Evolutionary conservation across 1,284 basidiomycete species (phyloP).

Genomic region (Pseudozyma thailandica): DNA sequence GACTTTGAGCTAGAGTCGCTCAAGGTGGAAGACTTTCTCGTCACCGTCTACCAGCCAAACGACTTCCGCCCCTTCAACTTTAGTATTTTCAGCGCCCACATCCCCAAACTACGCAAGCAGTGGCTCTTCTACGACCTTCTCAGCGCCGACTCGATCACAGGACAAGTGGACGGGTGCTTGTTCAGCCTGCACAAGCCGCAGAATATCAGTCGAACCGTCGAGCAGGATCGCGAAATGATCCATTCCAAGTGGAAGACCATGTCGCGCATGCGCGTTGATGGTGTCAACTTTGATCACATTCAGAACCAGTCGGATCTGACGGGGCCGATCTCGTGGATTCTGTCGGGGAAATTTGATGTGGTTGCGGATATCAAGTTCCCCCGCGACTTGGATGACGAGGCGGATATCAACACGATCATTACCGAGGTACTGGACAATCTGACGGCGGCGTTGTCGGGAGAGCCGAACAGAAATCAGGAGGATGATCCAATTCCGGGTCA

Average conservation of each 20-base stretch:
- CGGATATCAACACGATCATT: conserved; percentile 81
- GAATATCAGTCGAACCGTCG: conserved; percentile 88
- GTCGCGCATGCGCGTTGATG: conserved; percentile 95
- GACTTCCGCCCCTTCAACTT: conserved; percentile 88
- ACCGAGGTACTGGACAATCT: conserved; percentile 91
- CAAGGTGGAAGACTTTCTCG: conserved; percentile 88
- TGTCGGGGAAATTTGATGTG: conserved; percentile 90
- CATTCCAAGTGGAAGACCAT: conserved; percentile 83
- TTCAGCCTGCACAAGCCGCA: conserved; percentile 97
- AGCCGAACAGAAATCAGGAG: conserved; percentile 22
- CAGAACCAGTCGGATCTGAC: conserved; percentile 79
- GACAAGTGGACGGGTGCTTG: conserved; percentile 96
- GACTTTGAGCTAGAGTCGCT: conserved; percentile 93
- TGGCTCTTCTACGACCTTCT: conserved; percentile 90
- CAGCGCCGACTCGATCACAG: conserved; percentile 91
- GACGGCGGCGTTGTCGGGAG: conserved; percentile 55
- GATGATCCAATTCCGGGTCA: conserved; percentile 82
- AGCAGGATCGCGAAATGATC: conserved; percentile 71
- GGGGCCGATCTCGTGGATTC: conserved; percentile 96
- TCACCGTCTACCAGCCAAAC: conserved; percentile 93
- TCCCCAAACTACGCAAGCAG: conserved; percentile 85
- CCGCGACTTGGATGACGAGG: conserved; percentile 78
- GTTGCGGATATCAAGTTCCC: conserved; percentile 99
- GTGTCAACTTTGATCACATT: conserved; percentile 94
- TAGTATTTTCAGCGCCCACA: conserved; percentile 93